These are phyloP conservation scores for Alopecurus myosuroides DNA, from an alignment of 176 grass and related monocot genomes.

Conservation along the genomic window DNA sequence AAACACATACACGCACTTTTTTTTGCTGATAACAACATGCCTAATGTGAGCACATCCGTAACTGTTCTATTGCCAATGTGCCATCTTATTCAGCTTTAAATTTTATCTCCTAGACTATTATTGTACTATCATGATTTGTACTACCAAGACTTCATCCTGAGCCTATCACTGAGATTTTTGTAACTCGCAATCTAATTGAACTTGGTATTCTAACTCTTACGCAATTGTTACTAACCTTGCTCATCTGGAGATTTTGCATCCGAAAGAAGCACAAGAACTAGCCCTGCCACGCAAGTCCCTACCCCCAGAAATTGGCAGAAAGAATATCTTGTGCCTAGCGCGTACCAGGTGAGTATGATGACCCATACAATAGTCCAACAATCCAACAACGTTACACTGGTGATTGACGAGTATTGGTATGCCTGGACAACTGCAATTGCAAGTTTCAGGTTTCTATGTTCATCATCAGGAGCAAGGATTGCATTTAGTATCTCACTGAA, in stretches of 20 bases:
- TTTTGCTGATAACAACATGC: too few relatives aligned
- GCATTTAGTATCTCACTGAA: background rate
- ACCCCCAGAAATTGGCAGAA: constrained; percentile 54
- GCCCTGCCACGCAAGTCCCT: constrained; percentile 48
- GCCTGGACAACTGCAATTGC: constrained; percentile 56
- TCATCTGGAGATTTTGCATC: constrained; percentile 29
- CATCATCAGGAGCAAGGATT: background rate
- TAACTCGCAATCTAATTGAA: background rate
- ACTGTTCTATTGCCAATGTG: background rate
- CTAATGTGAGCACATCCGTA: background rate
- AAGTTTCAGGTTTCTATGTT: background rate
- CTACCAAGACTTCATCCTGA: background rate
- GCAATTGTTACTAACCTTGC: constrained; percentile 14
- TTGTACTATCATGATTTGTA: background rate
- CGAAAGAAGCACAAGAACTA: constrained; percentile 69
- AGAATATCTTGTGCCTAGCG: constrained; percentile 59
- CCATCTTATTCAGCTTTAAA: background rate
- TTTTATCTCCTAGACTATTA: constrained; percentile 2
- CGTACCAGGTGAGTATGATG: constrained; percentile 67
- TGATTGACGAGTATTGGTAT: constrained; percentile 76
- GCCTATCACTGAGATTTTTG: background rate
- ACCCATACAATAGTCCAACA: constrained; percentile 83
- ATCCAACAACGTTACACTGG: constrained; percentile 68
- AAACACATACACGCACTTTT: too few relatives aligned
- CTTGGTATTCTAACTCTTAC: background rate